A percentile compares a stretch with the other conserved stretches of the same genome.
Evolutionary conservation across 164 flowering plant species (phyloP).

Genomic region (Vitis amurensis): DNA sequence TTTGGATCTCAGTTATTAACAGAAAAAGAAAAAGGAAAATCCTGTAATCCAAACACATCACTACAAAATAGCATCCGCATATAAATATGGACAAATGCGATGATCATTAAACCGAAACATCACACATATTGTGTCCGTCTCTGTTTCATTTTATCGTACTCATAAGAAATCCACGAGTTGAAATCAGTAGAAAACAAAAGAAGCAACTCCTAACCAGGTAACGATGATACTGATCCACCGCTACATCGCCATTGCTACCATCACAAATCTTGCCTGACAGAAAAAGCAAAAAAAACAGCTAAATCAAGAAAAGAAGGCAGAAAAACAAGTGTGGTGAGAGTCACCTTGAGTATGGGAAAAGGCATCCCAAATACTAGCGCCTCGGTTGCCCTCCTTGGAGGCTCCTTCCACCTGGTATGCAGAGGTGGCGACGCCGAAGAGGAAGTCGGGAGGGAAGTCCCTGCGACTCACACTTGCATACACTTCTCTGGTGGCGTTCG

Average conservation of each 20-base stretch:
- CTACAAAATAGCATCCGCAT: not conserved
- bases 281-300: slow-evolving; percentile 4
- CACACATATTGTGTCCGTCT: no score
- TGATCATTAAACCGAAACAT: not conserved
- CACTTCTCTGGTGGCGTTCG: not conserved
- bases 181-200: no score
- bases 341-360: slow-evolving; percentile 58
- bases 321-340: not conserved
- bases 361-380: slow-evolving; percentile 86
- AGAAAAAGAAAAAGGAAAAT: no score
- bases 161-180: no score
- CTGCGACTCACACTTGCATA: slow-evolving; percentile 23
- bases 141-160: no score
- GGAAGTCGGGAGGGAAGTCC: slow-evolving; percentile 63
- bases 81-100: not conserved
- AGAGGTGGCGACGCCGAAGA: slow-evolving; percentile 81
- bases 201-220: slow-evolving; percentile 50
- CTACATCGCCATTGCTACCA: slow-evolving; percentile 81
- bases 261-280: slow-evolving; percentile 63
- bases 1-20: no score
- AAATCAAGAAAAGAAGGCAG: not conserved
- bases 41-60: no score
- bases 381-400: slow-evolving; percentile 65
- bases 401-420: slow-evolving; percentile 96
- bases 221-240: slow-evolving; percentile 85